These are phyloP conservation scores for Curvularia lunata DNA, from an alignment of 2,329 filamentous ascomycete genomes.

Conservation along the genomic window DNA sequence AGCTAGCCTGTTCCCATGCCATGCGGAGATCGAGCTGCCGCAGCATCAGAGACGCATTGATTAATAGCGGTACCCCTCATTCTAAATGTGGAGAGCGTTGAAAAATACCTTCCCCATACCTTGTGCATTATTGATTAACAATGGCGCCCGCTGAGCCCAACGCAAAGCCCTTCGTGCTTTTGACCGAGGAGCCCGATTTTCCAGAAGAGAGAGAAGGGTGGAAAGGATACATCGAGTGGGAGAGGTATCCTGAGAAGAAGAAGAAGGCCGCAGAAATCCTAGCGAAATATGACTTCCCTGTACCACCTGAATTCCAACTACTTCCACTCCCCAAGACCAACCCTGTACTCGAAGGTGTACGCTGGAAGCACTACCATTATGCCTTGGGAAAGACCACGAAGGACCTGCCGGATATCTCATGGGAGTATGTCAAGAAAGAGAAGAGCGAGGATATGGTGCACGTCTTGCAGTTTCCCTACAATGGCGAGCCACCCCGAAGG, in stretches of 20 bases:
- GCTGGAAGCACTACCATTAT: constrained; percentile 57
- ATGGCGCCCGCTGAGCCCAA: constrained; percentile 46
- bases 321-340: constrained; percentile 52
- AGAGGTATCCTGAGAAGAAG: constrained; percentile 69
- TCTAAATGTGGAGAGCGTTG: background rate
- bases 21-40: constrained; percentile 10
- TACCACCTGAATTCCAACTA: constrained; percentile 55
- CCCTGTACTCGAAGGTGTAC: constrained; percentile 53
- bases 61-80: background rate
- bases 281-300: constrained; percentile 58
- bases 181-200: constrained; percentile 45
- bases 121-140: background rate
- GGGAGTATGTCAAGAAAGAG: constrained; percentile 54
- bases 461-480: constrained; percentile 56
- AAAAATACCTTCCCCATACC: background rate
- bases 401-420: constrained; percentile 62
- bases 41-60: background rate
- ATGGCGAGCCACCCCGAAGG: constrained; percentile 55
- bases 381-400: constrained; percentile 50
- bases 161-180: constrained; percentile 34
- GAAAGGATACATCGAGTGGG: constrained; percentile 62
- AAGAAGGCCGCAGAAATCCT: constrained; percentile 63
- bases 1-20: constrained; percentile 19
- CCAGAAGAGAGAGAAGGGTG: constrained; percentile 55
- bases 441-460: constrained; percentile 58